Conservation (phyloP, 805 yeast genomes). For the Torulaspora delbrueckii region DNA sequence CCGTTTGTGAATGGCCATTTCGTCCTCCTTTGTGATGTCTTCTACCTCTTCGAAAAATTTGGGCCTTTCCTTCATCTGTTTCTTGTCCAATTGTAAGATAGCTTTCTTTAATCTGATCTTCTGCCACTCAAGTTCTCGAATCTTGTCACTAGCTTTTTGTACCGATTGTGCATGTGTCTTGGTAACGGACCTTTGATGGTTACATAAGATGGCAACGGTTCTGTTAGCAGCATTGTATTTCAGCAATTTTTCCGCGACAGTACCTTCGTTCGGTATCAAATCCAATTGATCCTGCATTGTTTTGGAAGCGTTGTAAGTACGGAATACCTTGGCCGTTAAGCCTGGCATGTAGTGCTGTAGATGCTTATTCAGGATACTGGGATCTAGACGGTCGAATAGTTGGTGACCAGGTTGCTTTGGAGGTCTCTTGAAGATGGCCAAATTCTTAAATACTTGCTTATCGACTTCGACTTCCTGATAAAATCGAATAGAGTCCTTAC, state of each 20-base stretch:
- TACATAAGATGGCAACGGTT: conserved; percentile 92
- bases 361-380: conserved; percentile 75
- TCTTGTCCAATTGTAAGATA: conserved; percentile 61
- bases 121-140: conserved; percentile 82
- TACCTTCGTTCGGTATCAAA: conserved; percentile 76
- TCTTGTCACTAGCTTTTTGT: conserved; percentile 68
- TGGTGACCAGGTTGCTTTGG: conserved; percentile 93
- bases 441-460: conserved; percentile 83
- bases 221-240: conserved; percentile 92
- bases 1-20: conserved; percentile 50
- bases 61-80: conserved; percentile 44
- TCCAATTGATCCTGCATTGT: conserved; percentile 95
- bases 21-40: conserved; percentile 62
- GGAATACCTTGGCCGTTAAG: conserved; percentile 91
- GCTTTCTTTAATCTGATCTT: conserved; percentile 67
- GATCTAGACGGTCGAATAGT: conserved; percentile 84
- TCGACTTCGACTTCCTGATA: conserved; percentile 92
- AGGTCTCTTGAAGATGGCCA: conserved; percentile 77
- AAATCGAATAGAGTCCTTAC: conserved; percentile 90
- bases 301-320: conserved; percentile 94
- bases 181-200: conserved; percentile 90
- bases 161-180: conserved; percentile 80
- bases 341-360: conserved; percentile 90
- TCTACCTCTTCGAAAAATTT: conserved; percentile 64
- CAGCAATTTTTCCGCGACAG: conserved; percentile 81